phyloP scores from a whole-genome alignment of 208 protist genomes.

The Naegleria fowleri region DNA sequence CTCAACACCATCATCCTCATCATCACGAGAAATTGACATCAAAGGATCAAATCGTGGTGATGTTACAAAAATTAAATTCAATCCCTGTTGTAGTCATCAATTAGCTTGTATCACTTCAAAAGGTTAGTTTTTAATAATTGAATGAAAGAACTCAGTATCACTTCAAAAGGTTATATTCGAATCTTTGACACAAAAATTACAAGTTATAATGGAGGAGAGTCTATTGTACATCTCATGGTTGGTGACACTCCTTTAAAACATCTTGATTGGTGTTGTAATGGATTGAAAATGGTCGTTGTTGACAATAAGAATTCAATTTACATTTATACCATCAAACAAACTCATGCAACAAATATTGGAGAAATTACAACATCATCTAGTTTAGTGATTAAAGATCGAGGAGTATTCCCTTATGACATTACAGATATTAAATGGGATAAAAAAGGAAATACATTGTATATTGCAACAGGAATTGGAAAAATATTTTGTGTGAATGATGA shows the following conservation, averaged over 20 bases:
- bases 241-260: background rate
- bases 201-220: background rate
- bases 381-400: background rate
- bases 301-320: background rate
- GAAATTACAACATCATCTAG: background rate
- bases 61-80: background rate
- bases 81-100: background rate
- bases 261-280: background rate
- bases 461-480: background rate
- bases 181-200: background rate
- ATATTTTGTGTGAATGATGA: background rate
- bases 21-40: background rate
- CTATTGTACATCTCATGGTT: background rate
- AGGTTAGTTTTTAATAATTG: no score
- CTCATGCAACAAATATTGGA: background rate
- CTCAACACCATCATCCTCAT: background rate
- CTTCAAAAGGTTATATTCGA: background rate
- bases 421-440: background rate
- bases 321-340: background rate
- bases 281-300: background rate
- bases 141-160: no score
- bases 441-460: background rate
- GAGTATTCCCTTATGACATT: background rate
- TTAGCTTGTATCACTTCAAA: background rate
- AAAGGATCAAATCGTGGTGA: background rate